These are phyloP conservation scores for Zopfia rhizophila DNA, from an alignment of 2,329 filamentous ascomycete genomes.

Conservation along the genomic window DNA sequence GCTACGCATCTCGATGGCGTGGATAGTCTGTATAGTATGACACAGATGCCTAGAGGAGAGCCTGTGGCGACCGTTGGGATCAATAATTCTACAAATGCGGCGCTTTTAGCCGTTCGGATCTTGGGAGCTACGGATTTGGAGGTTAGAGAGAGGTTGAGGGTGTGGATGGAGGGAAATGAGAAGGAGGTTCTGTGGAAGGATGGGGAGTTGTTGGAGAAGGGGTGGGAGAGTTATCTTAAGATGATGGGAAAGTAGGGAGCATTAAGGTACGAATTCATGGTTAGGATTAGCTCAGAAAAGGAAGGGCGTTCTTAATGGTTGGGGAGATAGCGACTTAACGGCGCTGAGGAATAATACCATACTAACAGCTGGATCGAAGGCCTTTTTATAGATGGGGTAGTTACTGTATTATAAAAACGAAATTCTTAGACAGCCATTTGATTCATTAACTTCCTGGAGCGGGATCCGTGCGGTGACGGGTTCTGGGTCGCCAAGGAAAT, in stretches of 20 bases:
- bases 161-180: constrained; percentile 71
- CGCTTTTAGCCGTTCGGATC: constrained; percentile 58
- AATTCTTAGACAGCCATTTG: too few species aligned
- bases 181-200: constrained; percentile 73
- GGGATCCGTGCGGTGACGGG: too few species aligned
- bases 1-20: constrained; percentile 61
- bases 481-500: too few species aligned
- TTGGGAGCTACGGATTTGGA: constrained; percentile 60
- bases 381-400: too few species aligned
- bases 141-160: constrained; percentile 67
- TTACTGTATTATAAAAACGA: too few species aligned
- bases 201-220: constrained; percentile 64
- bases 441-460: too few species aligned
- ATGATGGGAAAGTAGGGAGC: constrained; percentile 47
- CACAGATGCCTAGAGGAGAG: constrained; percentile 62
- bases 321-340: too few species aligned
- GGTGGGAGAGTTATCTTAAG: constrained; percentile 65
- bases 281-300: too few species aligned
- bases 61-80: constrained; percentile 57
- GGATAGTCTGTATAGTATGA: constrained; percentile 62
- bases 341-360: too few species aligned
- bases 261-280: too few species aligned
- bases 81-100: constrained; percentile 59
- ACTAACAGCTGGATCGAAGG: too few species aligned
- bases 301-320: too few species aligned